Evolutionary conservation across 139 green algal species (phyloP), one percentile per base, ranked within the genome.

Genomic region (Tetradesmus obliquus): DNA sequence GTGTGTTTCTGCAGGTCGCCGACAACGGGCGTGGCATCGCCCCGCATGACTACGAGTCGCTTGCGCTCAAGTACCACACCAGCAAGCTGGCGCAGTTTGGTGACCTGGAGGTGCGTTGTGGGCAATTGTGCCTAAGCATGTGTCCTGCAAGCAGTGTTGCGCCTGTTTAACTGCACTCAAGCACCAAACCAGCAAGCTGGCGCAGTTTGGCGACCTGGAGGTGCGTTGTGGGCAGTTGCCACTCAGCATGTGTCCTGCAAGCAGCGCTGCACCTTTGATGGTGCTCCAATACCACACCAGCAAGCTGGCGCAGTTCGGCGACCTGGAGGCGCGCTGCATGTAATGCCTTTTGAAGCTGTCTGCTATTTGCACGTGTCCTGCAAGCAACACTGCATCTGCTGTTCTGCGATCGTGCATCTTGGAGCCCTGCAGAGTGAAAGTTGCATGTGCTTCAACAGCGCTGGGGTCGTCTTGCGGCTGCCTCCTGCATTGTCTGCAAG

Each of bases 111-210:
- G 96, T 96, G 91, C 10, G 91, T 82, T 22, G 22, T 79, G 57
- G 2, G 55, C 76, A 20, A n/a, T 6, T 55, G 17, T 22, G n/a
- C 24, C 15, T 22, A 2, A 20, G 12, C 6, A 3, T 82, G 76
- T 17, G 7, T 4, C 62, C 62, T 12, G 10, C 62, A 15, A 12
- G 10, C 13, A 15, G 10, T 72, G 62, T 20, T 82, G 19, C 19
- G 10, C 17, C 74, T 20, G 7, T 15, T 24, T 15, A 10, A 20
- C 74, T 6, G 97, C 97, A 0, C 95, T 97, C 69, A 99, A 99
- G 94, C 98, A 99, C 94, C 96, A 99, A 94, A 99, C 98, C 72
- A 99, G 96, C 91, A 99, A 99, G 93, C 93, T 99, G 3, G 54
- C 87, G 0, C 76, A 90, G 3, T 99, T 99, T 87, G 81, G 86